A percentile compares a stretch with the other conserved stretches of the same genome.
Evolutionary conservation across 2,329 filamentous ascomycete species (phyloP).

Genomic region (Rhinocladiella similis): DNA sequence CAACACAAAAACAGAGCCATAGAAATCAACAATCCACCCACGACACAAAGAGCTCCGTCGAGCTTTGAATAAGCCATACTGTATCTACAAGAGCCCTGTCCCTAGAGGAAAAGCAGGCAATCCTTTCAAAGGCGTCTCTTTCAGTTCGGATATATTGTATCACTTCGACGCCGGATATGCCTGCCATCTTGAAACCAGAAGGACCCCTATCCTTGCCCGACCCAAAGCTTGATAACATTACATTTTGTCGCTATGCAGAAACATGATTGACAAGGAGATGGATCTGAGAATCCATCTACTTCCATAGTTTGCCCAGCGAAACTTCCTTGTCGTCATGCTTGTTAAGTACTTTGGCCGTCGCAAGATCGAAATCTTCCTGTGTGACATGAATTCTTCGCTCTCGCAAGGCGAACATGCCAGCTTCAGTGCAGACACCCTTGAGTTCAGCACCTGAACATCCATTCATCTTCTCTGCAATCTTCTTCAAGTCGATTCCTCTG

Average conservation of each 20-base stretch:
- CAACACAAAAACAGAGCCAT: conserved; percentile 1
- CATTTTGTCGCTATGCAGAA: conserved; percentile 16
- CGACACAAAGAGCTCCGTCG: background rate
- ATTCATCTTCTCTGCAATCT: conserved; percentile 99
- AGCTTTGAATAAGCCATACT: background rate
- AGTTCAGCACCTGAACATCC: conserved; percentile 96
- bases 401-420: conserved; percentile 95
- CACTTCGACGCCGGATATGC: background rate
- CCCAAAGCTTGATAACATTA: conserved; percentile 10
- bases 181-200: background rate
- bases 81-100: too few species aligned
- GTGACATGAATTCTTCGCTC: conserved; percentile 97
- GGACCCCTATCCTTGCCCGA: conserved; percentile 6
- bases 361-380: conserved; percentile 97
- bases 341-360: conserved; percentile 98
- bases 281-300: conserved; percentile 44
- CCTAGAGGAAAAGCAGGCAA: too few species aligned
- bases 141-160: conserved; percentile 5
- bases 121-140: too few species aligned
- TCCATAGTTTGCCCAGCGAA: conserved; percentile 83
- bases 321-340: conserved; percentile 99
- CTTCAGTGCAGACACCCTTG: conserved; percentile 98
- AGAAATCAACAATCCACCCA: conserved; percentile 7
- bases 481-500: conserved; percentile 92
- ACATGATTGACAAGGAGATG: conserved; percentile 1